These are phyloP conservation scores for Podospora tetraspora DNA, from an alignment of 495 filamentous ascomycete species.

Conservation along the genomic window DNA sequence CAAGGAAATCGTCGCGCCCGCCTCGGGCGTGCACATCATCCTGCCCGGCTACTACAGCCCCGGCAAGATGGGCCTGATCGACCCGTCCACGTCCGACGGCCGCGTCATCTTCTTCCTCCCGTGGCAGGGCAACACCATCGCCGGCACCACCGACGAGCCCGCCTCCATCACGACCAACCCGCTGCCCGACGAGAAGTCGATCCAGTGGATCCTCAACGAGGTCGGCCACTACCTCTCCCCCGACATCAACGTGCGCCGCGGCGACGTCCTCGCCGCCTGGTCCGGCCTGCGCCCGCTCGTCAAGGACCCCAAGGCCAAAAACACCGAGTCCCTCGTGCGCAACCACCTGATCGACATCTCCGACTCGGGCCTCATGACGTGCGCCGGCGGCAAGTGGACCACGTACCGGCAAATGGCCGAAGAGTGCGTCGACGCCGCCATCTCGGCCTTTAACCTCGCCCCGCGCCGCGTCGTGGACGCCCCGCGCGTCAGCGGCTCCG, in stretches of 20 bases:
- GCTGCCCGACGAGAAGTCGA: conserved; percentile 84
- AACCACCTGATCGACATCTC: conserved; percentile 92
- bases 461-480: conserved; percentile 52
- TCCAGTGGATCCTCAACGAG: conserved; percentile 93
- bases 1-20: conserved; percentile 87
- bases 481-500: conserved; percentile 74
- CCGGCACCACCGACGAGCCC: conserved; percentile 90
- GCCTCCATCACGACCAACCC: conserved; percentile 78
- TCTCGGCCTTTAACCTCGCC: conserved; percentile 69
- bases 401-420: conserved; percentile 99
- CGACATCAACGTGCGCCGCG: conserved; percentile 88
- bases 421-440: conserved; percentile 88
- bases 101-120: conserved; percentile 98
- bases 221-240: conserved; percentile 84
- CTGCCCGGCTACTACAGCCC: conserved; percentile 95
- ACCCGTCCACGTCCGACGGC: conserved; percentile 90
- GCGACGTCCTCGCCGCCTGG: conserved; percentile 95
- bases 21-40: conserved; percentile 90
- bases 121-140: conserved; percentile 99
- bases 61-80: conserved; percentile 92
- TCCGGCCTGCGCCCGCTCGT: conserved; percentile 91
- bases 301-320: conserved; percentile 87
- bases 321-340: conserved; percentile 90
- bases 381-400: conserved; percentile 98
- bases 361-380: conserved; percentile 79